Conservation (phyloP, 345 rosid genomes). For the Ceriops decandra region DNA sequence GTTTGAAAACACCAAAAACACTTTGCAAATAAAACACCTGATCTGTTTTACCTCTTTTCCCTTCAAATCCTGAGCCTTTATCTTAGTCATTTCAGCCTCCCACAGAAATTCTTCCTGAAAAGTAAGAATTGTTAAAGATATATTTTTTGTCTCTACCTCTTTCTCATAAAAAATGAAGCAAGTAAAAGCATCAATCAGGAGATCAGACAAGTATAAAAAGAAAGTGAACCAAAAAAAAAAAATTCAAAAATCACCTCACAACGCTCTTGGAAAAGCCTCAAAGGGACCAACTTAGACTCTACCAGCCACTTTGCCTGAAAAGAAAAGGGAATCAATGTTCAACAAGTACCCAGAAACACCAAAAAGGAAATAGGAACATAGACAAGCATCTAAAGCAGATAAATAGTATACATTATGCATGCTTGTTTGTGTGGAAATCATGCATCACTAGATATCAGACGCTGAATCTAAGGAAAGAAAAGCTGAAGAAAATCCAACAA, state of each 20-base stretch:
- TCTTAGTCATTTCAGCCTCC: constrained; percentile 98
- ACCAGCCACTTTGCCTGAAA: constrained; percentile 91
- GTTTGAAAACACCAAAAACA: no score
- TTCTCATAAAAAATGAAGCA: constrained; percentile 2
- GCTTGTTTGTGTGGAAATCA: no score
- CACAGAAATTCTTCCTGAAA: constrained; percentile 92
- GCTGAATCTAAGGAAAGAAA: no score
- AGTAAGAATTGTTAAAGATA: constrained; percentile 3
- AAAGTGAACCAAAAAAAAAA: neutral
- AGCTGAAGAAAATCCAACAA: no score
- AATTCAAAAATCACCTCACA: constrained; percentile 57
- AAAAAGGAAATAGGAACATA: neutral
- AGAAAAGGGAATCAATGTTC: neutral
- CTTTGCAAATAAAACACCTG: no score
- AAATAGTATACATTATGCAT: neutral
- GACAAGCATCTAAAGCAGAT: neutral
- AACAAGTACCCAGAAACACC: neutral
- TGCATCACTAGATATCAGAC: no score
- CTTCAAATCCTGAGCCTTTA: constrained; percentile 96
- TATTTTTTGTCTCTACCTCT: neutral
- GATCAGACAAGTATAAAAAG: neutral
- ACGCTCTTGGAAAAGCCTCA: constrained; percentile 92
- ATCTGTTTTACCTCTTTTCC: constrained; percentile 81
- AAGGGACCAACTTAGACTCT: constrained; percentile 77
- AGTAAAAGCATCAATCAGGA: neutral